Conservation (phyloP, 306 rosid genomes). For the Nissolia schottii region DNA sequence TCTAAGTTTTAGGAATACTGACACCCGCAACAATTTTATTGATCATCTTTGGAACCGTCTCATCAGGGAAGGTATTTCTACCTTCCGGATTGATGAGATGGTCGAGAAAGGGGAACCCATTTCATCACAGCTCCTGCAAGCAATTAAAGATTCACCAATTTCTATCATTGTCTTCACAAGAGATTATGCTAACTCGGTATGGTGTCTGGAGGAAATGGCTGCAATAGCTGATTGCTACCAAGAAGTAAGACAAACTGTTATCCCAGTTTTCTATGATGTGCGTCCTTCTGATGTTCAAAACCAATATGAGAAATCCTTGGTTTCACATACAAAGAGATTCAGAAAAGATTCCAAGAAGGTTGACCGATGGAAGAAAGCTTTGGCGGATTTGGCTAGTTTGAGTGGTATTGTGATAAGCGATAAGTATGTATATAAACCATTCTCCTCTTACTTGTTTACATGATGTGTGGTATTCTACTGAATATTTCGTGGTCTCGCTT, state of each 20-base stretch:
- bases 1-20: neutral
- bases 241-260: neutral
- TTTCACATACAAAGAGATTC: neutral
- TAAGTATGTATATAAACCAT: neutral
- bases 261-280: neutral
- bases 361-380: neutral
- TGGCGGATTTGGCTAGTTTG: neutral
- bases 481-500: no score
- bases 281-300: neutral
- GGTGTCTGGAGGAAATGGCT: neutral
- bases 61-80: neutral
- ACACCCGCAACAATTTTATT: neutral
- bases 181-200: neutral
- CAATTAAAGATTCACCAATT: neutral
- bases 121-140: neutral
- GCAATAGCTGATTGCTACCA: neutral
- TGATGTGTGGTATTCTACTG: no score
- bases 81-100: neutral
- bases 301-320: neutral
- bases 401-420: neutral
- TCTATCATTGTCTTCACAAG: neutral
- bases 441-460: neutral
- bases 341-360: neutral
- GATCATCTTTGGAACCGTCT: neutral
- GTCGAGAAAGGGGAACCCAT: neutral